Conservation (phyloP, 2,329 filamentous ascomycete species). For the Colletotrichum sp. region DNA sequence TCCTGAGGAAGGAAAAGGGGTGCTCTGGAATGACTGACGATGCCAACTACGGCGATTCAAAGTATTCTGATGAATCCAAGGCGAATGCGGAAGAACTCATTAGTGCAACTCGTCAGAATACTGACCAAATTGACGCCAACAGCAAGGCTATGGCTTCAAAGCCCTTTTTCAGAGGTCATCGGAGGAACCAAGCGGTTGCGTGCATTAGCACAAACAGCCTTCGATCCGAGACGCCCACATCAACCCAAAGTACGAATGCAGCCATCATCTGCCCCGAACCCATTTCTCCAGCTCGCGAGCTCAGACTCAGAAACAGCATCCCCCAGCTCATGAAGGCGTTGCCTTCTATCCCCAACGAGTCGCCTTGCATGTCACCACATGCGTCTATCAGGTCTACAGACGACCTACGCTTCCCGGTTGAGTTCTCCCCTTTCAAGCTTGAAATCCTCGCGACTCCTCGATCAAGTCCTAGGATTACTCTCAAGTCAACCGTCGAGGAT, state of each 20-base stretch:
- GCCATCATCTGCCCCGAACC: conserved; percentile 51
- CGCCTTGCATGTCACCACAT: neutral
- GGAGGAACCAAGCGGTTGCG: conserved; percentile 29
- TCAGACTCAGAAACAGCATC: conserved; percentile 54
- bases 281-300: conserved; percentile 49
- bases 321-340: conserved; percentile 58
- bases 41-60: neutral
- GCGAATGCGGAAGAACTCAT: neutral
- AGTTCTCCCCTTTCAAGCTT: conserved; percentile 21
- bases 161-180: conserved; percentile 24
- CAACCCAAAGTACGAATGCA: neutral
- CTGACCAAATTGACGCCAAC: neutral
- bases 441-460: conserved; percentile 7
- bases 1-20: conserved; percentile 24
- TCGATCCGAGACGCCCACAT: neutral
- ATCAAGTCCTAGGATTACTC: conserved; percentile 8
- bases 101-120: too few species aligned
- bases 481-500: neutral
- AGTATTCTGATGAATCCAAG: neutral
- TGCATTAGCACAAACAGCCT: conserved; percentile 23
- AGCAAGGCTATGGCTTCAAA: neutral
- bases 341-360: conserved; percentile 46
- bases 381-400: neutral
- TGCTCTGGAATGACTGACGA: neutral
- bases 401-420: conserved; percentile 1